Percentiles rank a stretch among this genome's conserved stretches.
Evolutionary conservation across 2,329 filamentous ascomycete genomes (phyloP).

Genomic region (Cercospora beticola): DNA sequence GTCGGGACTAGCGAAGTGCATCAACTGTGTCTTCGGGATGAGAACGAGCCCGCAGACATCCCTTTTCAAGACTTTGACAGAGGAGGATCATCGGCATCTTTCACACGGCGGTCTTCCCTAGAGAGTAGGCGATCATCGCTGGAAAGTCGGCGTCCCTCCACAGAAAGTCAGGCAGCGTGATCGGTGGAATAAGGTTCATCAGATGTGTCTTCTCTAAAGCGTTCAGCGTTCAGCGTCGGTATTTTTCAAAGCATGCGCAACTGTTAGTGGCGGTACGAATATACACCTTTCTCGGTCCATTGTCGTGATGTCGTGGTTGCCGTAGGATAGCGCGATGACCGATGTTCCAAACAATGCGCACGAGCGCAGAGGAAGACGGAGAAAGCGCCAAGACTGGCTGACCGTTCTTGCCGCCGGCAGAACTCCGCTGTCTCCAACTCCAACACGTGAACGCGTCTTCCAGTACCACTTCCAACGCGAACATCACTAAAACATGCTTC

Average conservation of each 20-base stretch:
- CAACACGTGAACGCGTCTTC: not conserved
- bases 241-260: not conserved
- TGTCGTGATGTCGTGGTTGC: not conserved
- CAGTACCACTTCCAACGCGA: not conserved
- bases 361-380: too few relatives aligned
- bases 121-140: slow-evolving; percentile 9
- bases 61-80: slow-evolving; percentile 26
- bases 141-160: not conserved
- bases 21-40: slow-evolving; percentile 23
- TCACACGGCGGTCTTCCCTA: slow-evolving; percentile 8
- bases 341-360: not conserved
- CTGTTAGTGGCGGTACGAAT: not conserved
- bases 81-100: slow-evolving; percentile 16
- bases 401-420: too few relatives aligned
- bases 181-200: not conserved
- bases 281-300: not conserved
- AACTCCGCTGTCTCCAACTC: too few relatives aligned
- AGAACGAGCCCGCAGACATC: slow-evolving; percentile 23
- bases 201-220: not conserved
- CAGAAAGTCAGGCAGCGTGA: not conserved
- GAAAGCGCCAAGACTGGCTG: not conserved
- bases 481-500: not conserved
- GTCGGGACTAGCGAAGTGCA: slow-evolving; percentile 23
- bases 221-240: not conserved
- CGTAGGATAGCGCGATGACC: not conserved